phyloP scores from a whole-genome alignment of 1,284 basidiomycete genomes.

The Amylostereum chailletii region DNA sequence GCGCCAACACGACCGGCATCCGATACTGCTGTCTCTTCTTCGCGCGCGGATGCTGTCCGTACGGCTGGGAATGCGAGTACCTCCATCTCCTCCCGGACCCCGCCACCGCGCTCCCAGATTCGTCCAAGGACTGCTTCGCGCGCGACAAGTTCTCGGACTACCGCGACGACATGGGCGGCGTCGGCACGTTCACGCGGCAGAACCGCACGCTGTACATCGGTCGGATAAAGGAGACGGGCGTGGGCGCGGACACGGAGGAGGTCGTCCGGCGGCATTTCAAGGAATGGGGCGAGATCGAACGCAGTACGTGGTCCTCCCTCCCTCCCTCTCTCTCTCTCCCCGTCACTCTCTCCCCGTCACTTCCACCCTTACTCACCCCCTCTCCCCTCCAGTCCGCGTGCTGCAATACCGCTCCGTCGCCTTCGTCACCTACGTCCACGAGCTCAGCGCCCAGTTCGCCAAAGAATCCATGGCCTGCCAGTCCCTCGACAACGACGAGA shows the following conservation, averaged over 20 bases:
- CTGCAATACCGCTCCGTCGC: constrained; percentile 92
- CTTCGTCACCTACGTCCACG: constrained; percentile 91
- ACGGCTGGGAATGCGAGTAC: constrained; percentile 96
- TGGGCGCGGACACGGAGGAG: constrained; percentile 83
- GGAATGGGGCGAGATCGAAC: constrained; percentile 95
- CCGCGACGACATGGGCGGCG: constrained; percentile 99
- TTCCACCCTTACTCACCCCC: constrained; percentile 5
- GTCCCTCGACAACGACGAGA: constrained; percentile 95
- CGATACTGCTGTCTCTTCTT: constrained; percentile 96
- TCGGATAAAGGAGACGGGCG: constrained; percentile 86
- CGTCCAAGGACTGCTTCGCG: constrained; percentile 94
- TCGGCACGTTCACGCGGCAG: constrained; percentile 89
- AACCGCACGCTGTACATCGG: constrained; percentile 96
- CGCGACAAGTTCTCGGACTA: constrained; percentile 97
- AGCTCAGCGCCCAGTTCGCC: constrained; percentile 89
- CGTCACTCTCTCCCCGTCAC: constrained; percentile 1
- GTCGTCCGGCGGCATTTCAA: constrained; percentile 87
- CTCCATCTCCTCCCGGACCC: constrained; percentile 82
- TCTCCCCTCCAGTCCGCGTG: constrained; percentile 60
- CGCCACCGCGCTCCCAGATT: constrained; percentile 67
- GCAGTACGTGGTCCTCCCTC: constrained; percentile 49
- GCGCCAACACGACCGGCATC: constrained; percentile 85
- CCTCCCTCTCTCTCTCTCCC: constrained; percentile 5
- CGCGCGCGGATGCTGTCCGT: constrained; percentile 92
- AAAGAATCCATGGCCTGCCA: constrained; percentile 99